Evolutionary conservation across 2,329 filamentous ascomycete genomes (phyloP).

Genomic region (Botrytis cinerea): DNA sequence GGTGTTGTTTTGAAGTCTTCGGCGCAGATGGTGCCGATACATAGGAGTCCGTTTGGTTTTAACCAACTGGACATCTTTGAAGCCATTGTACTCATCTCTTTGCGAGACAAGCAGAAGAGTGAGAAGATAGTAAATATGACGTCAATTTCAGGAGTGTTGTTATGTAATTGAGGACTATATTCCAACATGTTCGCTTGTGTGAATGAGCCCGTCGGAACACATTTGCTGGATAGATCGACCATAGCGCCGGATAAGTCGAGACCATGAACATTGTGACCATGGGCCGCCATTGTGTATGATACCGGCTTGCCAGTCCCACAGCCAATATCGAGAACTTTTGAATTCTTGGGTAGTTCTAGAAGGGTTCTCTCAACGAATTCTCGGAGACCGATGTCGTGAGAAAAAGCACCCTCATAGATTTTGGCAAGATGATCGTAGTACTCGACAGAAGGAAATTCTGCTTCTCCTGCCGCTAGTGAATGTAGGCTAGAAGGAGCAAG

Average conservation of each 20-base stretch:
- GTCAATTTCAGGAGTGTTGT: slow-evolving; percentile 16
- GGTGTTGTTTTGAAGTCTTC: slow-evolving; percentile 18
- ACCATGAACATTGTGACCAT: slow-evolving; percentile 28
- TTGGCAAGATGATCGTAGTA: slow-evolving; percentile 10
- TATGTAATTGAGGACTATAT: slow-evolving; percentile 19
- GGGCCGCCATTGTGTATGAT: slow-evolving; percentile 33
- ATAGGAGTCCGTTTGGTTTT: slow-evolving; percentile 26
- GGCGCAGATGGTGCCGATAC: slow-evolving; percentile 28
- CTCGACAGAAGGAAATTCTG: not conserved
- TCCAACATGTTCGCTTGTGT: slow-evolving; percentile 28
- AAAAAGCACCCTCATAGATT: slow-evolving; percentile 7
- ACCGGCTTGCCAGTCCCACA: slow-evolving; percentile 43
- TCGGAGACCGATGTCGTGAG: not conserved
- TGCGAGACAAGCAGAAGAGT: slow-evolving; percentile 27
- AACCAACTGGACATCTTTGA: slow-evolving; percentile 29
- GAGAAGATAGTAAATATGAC: slow-evolving; percentile 29
- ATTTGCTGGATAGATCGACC: slow-evolving; percentile 20
- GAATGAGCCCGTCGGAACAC: slow-evolving; percentile 30
- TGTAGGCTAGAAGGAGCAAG: not conserved
- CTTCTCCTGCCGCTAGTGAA: not conserved
- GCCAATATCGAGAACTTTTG: slow-evolving; percentile 39
- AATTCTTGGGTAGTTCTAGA: not conserved
- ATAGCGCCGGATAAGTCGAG: slow-evolving; percentile 43
- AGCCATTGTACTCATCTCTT: slow-evolving; percentile 25
- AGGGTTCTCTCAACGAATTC: not conserved